Conservation (phyloP, 2,329 filamentous ascomycete genomes). For the Myotisia sp. region DNA sequence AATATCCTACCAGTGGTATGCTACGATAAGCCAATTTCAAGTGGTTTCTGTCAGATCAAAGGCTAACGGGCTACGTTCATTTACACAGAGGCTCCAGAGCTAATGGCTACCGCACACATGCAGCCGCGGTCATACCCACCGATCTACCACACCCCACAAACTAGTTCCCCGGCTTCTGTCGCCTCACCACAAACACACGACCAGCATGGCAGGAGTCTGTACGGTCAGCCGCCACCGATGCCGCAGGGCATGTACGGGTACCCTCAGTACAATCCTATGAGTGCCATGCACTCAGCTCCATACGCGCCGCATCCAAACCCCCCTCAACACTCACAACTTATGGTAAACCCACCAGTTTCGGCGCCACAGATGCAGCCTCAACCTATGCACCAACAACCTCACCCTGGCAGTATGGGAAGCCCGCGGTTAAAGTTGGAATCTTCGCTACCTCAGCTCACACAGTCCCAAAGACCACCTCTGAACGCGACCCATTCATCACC, state of each 20-base stretch:
- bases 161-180: constrained; percentile 85
- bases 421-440: constrained; percentile 37
- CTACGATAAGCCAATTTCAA: too few relatives aligned
- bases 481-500: constrained; percentile 34
- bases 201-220: constrained; percentile 68
- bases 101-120: constrained; percentile 50
- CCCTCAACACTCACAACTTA: constrained; percentile 40
- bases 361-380: constrained; percentile 30
- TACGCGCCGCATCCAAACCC: constrained; percentile 45
- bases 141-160: constrained; percentile 91
- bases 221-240: constrained; percentile 68
- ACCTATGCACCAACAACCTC: constrained; percentile 29
- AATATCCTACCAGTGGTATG: constrained; percentile 78
- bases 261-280: constrained; percentile 40
- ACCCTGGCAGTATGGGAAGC: constrained; percentile 51
- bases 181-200: constrained; percentile 81
- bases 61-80: too few relatives aligned
- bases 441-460: constrained; percentile 24
- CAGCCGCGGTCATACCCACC: constrained; percentile 67
- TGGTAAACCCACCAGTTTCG: constrained; percentile 34
- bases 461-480: constrained; percentile 23
- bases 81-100: constrained; percentile 52
- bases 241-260: constrained; percentile 75
- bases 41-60: too few relatives aligned
- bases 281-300: constrained; percentile 39